Percentiles rank a stretch among this genome's conserved stretches.
Conservation (phyloP, 2,329 filamentous ascomycete genomes). For the Hypoxylon sp. region DNA sequence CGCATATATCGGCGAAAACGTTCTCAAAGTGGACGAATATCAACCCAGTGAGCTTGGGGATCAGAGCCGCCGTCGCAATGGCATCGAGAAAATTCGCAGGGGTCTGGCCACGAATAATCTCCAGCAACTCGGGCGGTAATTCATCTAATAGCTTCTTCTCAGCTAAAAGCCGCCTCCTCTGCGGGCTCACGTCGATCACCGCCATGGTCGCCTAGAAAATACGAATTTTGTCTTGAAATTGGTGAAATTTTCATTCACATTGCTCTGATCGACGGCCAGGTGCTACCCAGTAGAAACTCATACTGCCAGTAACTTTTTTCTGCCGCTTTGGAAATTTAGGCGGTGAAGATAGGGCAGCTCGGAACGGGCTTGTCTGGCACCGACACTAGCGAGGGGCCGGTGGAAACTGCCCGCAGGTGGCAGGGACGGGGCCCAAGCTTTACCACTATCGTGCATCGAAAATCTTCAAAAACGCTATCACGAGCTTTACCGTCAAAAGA, state of each 20-base stretch:
- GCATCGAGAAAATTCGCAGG: slow-evolving; percentile 77
- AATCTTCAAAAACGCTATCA: slow-evolving; percentile 45
- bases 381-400: slow-evolving; percentile 16
- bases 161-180: slow-evolving; percentile 67
- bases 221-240: slow-evolving; percentile 40
- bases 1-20: slow-evolving; percentile 84
- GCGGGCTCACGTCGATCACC: slow-evolving; percentile 66
- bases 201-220: slow-evolving; percentile 60
- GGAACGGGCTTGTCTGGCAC: slow-evolving; percentile 29
- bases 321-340: slow-evolving; percentile 47
- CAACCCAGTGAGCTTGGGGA: slow-evolving; percentile 75
- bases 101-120: slow-evolving; percentile 72
- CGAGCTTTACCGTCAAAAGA: slow-evolving; percentile 38
- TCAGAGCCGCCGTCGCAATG: slow-evolving; percentile 76
- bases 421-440: slow-evolving; percentile 40
- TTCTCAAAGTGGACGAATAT: slow-evolving; percentile 81
- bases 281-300: slow-evolving; percentile 16
- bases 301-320: slow-evolving; percentile 40
- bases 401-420: slow-evolving; percentile 9
- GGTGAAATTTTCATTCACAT: slow-evolving; percentile 19
- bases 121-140: slow-evolving; percentile 77
- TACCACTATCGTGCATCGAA: slow-evolving; percentile 42
- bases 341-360: slow-evolving; percentile 48
- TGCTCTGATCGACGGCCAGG: neutral
- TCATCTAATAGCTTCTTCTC: slow-evolving; percentile 67